Percentiles rank a stretch among this genome's conserved stretches.
Evolutionary conservation across 805 yeast genomes (phyloP).

Genomic region (Saccharomycopsis fermentans): DNA sequence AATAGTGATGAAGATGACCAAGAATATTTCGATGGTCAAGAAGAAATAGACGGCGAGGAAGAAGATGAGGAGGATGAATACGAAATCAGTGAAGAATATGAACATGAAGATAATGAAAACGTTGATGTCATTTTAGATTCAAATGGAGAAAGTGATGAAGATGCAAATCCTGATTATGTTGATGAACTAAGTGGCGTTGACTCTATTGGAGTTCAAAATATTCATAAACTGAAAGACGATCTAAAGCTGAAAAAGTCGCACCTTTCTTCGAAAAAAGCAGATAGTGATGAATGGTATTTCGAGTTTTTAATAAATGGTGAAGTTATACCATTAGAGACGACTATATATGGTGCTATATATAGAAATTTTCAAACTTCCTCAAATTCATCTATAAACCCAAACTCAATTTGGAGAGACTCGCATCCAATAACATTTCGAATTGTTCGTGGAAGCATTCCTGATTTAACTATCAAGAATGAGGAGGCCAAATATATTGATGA

Average conservation of each 20-base stretch:
- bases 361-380: constrained; percentile 34
- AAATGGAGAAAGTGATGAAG: constrained; percentile 9
- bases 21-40: neutral
- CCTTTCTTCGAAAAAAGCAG: neutral
- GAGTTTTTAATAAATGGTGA: constrained; percentile 53
- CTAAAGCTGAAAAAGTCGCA: constrained; percentile 12
- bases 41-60: constrained; percentile 11
- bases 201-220: neutral
- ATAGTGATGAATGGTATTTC: constrained; percentile 28
- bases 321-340: constrained; percentile 50
- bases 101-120: constrained; percentile 17
- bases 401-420: constrained; percentile 45
- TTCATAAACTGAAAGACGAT: constrained; percentile 20
- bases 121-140: constrained; percentile 20
- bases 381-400: constrained; percentile 31
- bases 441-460: constrained; percentile 23
- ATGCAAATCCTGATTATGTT: constrained; percentile 13
- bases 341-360: constrained; percentile 68
- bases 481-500: constrained; percentile 4
- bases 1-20: neutral
- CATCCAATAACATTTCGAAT: constrained; percentile 44
- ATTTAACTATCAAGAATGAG: neutral
- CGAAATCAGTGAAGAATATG: constrained; percentile 4
- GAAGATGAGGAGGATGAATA: constrained; percentile 11
- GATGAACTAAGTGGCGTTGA: constrained; percentile 9